Evolutionary conservation across 345 rosid genomes (phyloP), one percentile per base, ranked within the genome.

Genomic region (Excoecaria agallocha): DNA sequence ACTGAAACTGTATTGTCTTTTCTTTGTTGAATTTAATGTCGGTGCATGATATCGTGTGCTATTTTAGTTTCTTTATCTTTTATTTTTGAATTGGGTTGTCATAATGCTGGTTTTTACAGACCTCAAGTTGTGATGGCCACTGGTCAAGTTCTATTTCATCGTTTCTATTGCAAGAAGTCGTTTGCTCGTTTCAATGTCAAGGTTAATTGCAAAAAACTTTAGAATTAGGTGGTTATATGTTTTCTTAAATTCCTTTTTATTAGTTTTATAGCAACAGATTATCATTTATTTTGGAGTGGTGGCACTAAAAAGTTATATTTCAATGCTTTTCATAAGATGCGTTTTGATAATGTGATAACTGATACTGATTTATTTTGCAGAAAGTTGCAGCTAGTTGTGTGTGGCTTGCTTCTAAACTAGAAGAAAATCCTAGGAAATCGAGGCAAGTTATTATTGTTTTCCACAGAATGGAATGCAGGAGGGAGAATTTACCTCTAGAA

Each of bases 81-180:
- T 1, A n/a, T n/a, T 5, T 13, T 64, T 43, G 55, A 10, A 2
- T 66, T 58, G 61, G 19, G 59, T 71, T 78, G 69, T 80, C 77
- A 75, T 82, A 68, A 70, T 66, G 10, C 49, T 72, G 9, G 13
- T 79, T 3, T 13, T 58, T 30, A 19, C 80, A 95, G 99, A 74
- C 96, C 94, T 45, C 99, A 95, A 74, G 98, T 97, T 39, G 97
- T 93, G 73, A 95, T 95, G 97, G 99, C 97, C 38, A 95, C 99
- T 20, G 99, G 96, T 12, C 99, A 95, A 75, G 99, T 95, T 77
- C 82, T 95, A 49, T 95, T 95, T 67, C 98, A 93, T 70, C 93
- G 94, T 3, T 93, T 93, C 81, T 93, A 89, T 74, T 93, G 99
- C 90, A 95, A 91, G 86, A 95, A 93, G 76, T 95, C 98, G n/a